These are phyloP conservation scores for Cyclotella sp. DNA, from an alignment of 108 stramenopile species.

Conservation along the genomic window DNA sequence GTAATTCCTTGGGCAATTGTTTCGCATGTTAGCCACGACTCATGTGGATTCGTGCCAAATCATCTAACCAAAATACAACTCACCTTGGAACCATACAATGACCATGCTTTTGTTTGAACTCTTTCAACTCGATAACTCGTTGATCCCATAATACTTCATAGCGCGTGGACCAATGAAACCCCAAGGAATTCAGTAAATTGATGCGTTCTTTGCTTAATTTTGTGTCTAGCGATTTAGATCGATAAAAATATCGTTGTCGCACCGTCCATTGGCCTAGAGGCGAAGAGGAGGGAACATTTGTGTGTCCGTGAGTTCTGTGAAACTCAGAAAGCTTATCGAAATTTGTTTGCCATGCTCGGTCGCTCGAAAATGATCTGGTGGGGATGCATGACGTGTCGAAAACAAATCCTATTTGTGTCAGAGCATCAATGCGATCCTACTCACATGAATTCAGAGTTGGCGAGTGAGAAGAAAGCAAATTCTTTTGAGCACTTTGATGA, in stretches of 20 bases:
- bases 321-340: conserved; percentile 57
- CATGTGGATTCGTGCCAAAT: neutral
- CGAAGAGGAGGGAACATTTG: conserved; percentile 39
- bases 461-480: neutral
- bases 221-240: conserved; percentile 15
- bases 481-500: too few relatives aligned
- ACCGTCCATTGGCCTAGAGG: conserved; percentile 43
- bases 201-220: conserved; percentile 38
- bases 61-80: neutral
- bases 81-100: conserved; percentile 59
- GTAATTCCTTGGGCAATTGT: conserved; percentile 17
- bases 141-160: conserved; percentile 29
- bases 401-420: conserved; percentile 43
- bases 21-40: neutral
- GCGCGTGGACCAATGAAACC: conserved; percentile 42
- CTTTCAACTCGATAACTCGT: conserved; percentile 29
- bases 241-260: conserved; percentile 58
- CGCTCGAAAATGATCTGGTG: conserved; percentile 20
- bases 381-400: conserved; percentile 41
- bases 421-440: conserved; percentile 28
- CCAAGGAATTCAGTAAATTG: conserved; percentile 21
- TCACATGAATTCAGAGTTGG: neutral
- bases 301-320: conserved; percentile 55
- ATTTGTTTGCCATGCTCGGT: conserved; percentile 61
- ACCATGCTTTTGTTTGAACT: conserved; percentile 44